These are phyloP conservation scores for Saccharomycopsis selenospora DNA, from an alignment of 805 yeast species.

Conservation along the genomic window DNA sequence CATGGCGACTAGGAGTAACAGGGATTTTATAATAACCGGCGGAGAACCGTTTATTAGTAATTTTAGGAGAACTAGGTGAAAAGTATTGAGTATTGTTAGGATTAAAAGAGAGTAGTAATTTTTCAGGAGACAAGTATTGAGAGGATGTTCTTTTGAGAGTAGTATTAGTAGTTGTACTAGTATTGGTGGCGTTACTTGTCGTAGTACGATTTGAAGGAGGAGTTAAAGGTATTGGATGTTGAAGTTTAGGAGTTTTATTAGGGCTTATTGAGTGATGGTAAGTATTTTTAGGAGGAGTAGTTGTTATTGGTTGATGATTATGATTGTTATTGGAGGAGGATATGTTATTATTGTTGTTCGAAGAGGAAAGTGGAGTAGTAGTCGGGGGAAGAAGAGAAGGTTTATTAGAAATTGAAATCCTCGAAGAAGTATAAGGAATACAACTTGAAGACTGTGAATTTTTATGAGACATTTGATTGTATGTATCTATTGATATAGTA, in stretches of 20 bases:
- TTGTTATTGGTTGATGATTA: no score
- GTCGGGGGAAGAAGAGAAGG: neutral
- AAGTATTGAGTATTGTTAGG: slow-evolving; percentile 7
- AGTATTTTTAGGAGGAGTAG: neutral
- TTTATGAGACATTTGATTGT: no score
- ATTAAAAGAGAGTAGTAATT: neutral
- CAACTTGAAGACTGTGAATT: no score
- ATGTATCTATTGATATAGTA: no score
- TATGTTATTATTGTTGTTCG: neutral
- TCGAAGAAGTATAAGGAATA: slow-evolving; percentile 19
- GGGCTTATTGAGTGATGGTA: neutral
- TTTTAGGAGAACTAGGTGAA: neutral
- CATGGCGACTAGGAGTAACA: neutral
- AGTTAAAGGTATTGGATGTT: slow-evolving; percentile 11
- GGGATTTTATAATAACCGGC: neutral
- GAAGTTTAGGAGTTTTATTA: neutral
- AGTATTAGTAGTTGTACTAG: neutral
- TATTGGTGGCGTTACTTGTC: neutral
- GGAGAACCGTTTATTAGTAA: neutral
- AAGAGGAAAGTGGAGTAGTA: neutral
- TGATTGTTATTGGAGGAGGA: slow-evolving; percentile 1
- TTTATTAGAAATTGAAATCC: slow-evolving; percentile 3
- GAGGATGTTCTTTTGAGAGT: slow-evolving; percentile 2
- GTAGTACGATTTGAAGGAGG: slow-evolving; percentile 13
- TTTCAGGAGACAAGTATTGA: slow-evolving; percentile 14